phyloP scores from a whole-genome alignment of 1,139 yeast genomes.

The Diutina siamensis region DNA sequence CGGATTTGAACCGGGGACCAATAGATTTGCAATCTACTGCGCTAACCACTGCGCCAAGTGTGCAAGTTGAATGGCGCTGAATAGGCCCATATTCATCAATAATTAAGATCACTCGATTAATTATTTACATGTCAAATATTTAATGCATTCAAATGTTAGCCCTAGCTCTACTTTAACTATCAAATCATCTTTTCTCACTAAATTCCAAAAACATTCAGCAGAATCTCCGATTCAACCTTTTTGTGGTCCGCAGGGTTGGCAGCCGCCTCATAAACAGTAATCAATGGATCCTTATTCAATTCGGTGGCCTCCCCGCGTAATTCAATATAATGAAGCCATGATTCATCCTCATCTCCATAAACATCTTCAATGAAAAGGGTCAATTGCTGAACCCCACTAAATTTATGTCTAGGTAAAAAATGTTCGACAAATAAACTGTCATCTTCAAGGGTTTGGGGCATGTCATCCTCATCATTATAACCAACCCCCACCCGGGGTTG shows the following conservation, averaged over 20 bases:
- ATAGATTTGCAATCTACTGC: slow-evolving; percentile 89
- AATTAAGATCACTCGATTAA: too few species aligned
- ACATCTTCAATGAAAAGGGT: slow-evolving; percentile 59
- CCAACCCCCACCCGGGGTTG: slow-evolving; percentile 54
- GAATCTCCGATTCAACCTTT: slow-evolving; percentile 15
- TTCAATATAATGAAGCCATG: slow-evolving; percentile 60
- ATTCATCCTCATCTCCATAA: slow-evolving; percentile 35
- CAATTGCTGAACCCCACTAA: slow-evolving; percentile 59
- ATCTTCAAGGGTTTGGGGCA: slow-evolving; percentile 20
- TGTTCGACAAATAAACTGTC: slow-evolving; percentile 69
- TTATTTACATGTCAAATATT: too few species aligned
- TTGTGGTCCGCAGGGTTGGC: slow-evolving; percentile 90
- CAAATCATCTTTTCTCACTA: too few species aligned
- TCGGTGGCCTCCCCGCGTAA: slow-evolving; percentile 70
- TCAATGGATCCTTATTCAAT: slow-evolving; percentile 53
- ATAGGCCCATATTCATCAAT: too few species aligned
- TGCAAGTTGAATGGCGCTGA: background rate
- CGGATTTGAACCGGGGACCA: slow-evolving; percentile 36
- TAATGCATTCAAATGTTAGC: too few species aligned
- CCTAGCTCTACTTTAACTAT: too few species aligned
- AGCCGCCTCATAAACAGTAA: slow-evolving; percentile 76
- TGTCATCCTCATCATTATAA: slow-evolving; percentile 23
- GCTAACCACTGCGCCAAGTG: slow-evolving; percentile 75
- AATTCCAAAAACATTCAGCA: background rate
- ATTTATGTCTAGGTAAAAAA: slow-evolving; percentile 61